Base-by-base conservation (phyloP, 257 asterid species). In the Mentha longifolia region DNA sequence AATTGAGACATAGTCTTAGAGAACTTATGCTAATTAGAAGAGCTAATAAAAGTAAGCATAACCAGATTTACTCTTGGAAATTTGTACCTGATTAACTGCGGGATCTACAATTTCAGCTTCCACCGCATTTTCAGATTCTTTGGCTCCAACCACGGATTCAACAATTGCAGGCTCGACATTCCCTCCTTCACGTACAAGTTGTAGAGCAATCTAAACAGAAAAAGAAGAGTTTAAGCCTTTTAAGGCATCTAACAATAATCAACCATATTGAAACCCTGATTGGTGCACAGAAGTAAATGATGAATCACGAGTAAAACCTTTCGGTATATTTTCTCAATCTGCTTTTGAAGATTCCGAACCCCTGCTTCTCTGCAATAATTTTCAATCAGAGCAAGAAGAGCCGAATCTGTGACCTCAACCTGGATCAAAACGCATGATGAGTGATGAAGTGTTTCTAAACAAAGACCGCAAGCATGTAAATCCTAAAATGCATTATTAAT, bases 341-440 rank as follows among this genome's bases (percentile, higher is more conserved):
- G 99, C 94, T 95, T 95, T 77, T 95, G 99, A 81, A 95, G 98
- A 83, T 92, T 95, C 73, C 99, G 88, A 46, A 95, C 99, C 61
- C 99, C 99, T 3, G 98, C 96, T 87, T 95, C 99, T 83, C 99
- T 79, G 87, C 98, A 95, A 77, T 95, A 95, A 85, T 85, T 92
- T 81, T 95, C 99, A 49, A 92, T 89, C 78, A 95, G 78, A 62
- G 89, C 89, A 64, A 95, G 97, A 73, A 92, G 95, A 66, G 99
- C 97, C 52, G 92, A 74, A 84, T 89, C 89, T 51, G 97, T 88
- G 78, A 95, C 88, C 82, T 92, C 97, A 69, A 95, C 99, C 98
- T 95, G 89, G 54, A 60, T 45, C 68, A 74, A 68, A 33, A 67
- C 78, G 67, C 4, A 72, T 22, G 30, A 73, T 17, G 30, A 68